Percentiles rank a stretch among this genome's conserved stretches.
Conservation (phyloP, 2,329 filamentous ascomycete species). For the Hymenoscyphus infarciens region DNA sequence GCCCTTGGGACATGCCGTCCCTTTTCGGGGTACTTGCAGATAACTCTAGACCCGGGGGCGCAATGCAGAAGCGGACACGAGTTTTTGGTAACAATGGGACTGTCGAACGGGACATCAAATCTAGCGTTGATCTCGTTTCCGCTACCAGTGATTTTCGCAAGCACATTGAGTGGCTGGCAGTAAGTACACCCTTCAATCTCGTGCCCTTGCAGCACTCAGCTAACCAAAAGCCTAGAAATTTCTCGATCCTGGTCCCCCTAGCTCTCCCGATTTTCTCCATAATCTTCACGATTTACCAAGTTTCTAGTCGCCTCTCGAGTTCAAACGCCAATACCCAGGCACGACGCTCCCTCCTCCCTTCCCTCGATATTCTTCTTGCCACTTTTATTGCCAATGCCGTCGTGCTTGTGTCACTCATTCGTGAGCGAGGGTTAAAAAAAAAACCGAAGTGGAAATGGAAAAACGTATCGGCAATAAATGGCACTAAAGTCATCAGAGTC, state of each 20-base stretch:
- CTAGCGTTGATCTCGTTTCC: constrained; percentile 81
- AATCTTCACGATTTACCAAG: constrained; percentile 63
- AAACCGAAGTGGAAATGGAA: constrained; percentile 64
- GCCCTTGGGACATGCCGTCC: constrained; percentile 79
- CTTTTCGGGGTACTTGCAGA: constrained; percentile 72
- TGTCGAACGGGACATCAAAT: constrained; percentile 83
- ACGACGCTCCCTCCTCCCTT: constrained; percentile 81
- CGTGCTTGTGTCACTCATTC: constrained; percentile 84
- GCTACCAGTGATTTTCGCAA: constrained; percentile 71
- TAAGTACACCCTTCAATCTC: not conserved
- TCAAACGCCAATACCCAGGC: constrained; percentile 59
- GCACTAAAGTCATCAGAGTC: not conserved
- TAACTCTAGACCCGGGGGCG: constrained; percentile 76
- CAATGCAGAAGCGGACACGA: constrained; percentile 80
- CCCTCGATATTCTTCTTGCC: constrained; percentile 82
- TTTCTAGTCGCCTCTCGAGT: constrained; percentile 42
- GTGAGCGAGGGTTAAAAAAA: constrained; percentile 89
- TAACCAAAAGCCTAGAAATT: not conserved
- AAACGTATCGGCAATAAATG: constrained; percentile 42
- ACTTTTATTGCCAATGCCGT: constrained; percentile 85
- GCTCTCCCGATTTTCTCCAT: constrained; percentile 78
- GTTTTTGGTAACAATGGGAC: constrained; percentile 81
- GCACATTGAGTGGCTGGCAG: constrained; percentile 2
- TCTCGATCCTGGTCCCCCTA: constrained; percentile 68
- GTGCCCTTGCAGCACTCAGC: not conserved